Evolutionary conservation across 257 asterid species (phyloP), one percentile per base, ranked within the genome.

Genomic region (Striga asiatica): DNA sequence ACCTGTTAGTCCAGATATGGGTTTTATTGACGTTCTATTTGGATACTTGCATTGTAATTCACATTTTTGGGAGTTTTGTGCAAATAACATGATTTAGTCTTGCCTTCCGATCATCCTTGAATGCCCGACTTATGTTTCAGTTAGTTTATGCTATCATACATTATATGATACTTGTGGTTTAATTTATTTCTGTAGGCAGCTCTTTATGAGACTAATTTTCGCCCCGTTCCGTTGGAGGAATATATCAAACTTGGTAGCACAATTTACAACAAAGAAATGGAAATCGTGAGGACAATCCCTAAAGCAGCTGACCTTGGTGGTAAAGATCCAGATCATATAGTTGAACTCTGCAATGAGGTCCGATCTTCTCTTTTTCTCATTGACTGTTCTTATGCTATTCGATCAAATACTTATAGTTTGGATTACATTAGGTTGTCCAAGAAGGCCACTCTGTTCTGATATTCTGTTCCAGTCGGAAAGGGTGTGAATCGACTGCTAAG

Each of bases 201-300:
- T 54, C 81, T 87, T 34, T 91, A 87, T 62, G 94, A 87, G 81
- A 91, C 98, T 6, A 71, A 84, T 71, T 91, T 91, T 70, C 92
- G 98, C 39, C 98, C 97, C 32, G 98, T 91, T 67, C 98, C 98
- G 34, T 67, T 91, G 78, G 97, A 78, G 78, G 97, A 91, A 66
- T 87, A 78, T 73, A 73, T 91, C 51, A 91, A 91, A 78, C 72
- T 91, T 62, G 98, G 97, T 7, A 76, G 67, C 64, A 63, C 85
- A 55, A 76, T 91, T 64, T 91, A 87, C 61, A 80, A 77, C 79
- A 88, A 76, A 74, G 76, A 82, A 57, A 82, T 91, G 97, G 78
- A 76, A 50, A 71, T 78, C 51, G 81, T 91, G 20, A 74, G 94
- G 76, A 81, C 85, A 50, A 67, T 91, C 48, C 76, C 93, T 5